Evolutionary conservation across 2,329 filamentous ascomycete genomes (phyloP).

Genomic region (Epichloe scottii): DNA sequence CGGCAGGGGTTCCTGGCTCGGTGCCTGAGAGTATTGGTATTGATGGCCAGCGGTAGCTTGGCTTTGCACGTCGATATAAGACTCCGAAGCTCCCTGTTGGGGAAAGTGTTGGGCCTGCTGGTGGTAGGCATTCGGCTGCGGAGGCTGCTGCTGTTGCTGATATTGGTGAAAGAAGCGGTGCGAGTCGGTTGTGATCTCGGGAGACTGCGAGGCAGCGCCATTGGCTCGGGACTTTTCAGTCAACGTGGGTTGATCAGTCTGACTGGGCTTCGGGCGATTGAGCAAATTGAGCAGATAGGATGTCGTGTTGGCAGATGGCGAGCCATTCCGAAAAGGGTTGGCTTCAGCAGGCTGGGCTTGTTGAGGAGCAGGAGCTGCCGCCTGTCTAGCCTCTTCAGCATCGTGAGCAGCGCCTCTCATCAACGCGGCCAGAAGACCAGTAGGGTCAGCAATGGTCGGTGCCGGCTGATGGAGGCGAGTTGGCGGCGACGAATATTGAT

Average conservation of each 20-base stretch:
- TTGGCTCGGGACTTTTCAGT: slow-evolving; percentile 30
- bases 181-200: slow-evolving; percentile 17
- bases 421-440: slow-evolving; percentile 45
- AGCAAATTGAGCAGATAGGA: slow-evolving; percentile 78
- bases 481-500: slow-evolving; percentile 15
- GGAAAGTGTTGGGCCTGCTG: slow-evolving; percentile 15
- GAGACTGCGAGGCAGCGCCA: slow-evolving; percentile 33
- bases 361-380: slow-evolving; percentile 10
- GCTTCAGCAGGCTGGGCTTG: slow-evolving; percentile 15
- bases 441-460: slow-evolving; percentile 42
- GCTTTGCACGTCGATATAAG: slow-evolving; percentile 14
- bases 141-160: slow-evolving; percentile 16
- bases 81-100: slow-evolving; percentile 14
- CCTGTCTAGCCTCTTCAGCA: slow-evolving; percentile 26
- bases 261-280: slow-evolving; percentile 60
- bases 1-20: slow-evolving; percentile 24
- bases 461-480: slow-evolving; percentile 43
- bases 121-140: slow-evolving; percentile 14
- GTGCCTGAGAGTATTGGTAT: slow-evolving; percentile 6
- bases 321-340: slow-evolving; percentile 31
- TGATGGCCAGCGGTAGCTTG: slow-evolving; percentile 12
- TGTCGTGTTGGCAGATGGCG: slow-evolving; percentile 58
- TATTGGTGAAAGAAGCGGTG: slow-evolving; percentile 18
- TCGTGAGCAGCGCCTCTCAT: slow-evolving; percentile 42
- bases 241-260: slow-evolving; percentile 36